Conservation (phyloP, 2,329 filamentous ascomycete genomes). For the Achaetomium macrosporum region DNA sequence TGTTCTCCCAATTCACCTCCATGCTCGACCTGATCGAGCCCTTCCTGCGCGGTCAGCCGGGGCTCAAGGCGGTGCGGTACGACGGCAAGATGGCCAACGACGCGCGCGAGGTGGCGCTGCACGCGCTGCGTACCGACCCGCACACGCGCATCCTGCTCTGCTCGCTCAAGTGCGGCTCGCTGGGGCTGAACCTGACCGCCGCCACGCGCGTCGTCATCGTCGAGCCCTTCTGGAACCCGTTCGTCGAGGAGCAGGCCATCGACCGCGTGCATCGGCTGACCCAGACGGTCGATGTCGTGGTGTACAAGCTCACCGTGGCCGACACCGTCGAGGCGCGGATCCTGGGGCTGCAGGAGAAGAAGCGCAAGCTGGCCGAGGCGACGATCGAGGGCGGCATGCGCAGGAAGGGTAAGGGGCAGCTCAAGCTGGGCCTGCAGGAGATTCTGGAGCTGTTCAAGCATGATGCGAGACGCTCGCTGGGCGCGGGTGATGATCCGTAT, state of each 20-base stretch:
- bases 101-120: slow-evolving; percentile 77
- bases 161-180: slow-evolving; percentile 85
- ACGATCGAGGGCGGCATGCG: slow-evolving; percentile 78
- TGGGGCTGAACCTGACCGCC: slow-evolving; percentile 91
- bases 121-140: slow-evolving; percentile 67
- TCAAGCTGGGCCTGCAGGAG: slow-evolving; percentile 87
- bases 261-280: slow-evolving; percentile 98
- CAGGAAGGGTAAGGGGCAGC: slow-evolving; percentile 51
- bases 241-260: slow-evolving; percentile 98
- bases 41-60: slow-evolving; percentile 64
- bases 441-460: slow-evolving; percentile 84
- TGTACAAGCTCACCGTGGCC: slow-evolving; percentile 88
- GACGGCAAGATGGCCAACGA: slow-evolving; percentile 96
- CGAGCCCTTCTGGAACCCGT: slow-evolving; percentile 98
- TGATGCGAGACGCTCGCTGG: slow-evolving; percentile 34
- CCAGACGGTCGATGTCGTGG: slow-evolving; percentile 87
- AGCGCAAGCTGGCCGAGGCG: slow-evolving; percentile 82
- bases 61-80: slow-evolving; percentile 79
- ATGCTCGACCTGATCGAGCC: slow-evolving; percentile 97
- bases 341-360: slow-evolving; percentile 88
- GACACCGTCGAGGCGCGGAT: slow-evolving; percentile 91
- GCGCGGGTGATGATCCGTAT: neutral
- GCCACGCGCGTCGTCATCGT: slow-evolving; percentile 90
- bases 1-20: slow-evolving; percentile 96
- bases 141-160: slow-evolving; percentile 80